A percentile compares a stretch with the other conserved stretches of the same genome.
phyloP scores from a whole-genome alignment of 2,329 filamentous ascomycete species.

The Orbilia brochopaga region DNA sequence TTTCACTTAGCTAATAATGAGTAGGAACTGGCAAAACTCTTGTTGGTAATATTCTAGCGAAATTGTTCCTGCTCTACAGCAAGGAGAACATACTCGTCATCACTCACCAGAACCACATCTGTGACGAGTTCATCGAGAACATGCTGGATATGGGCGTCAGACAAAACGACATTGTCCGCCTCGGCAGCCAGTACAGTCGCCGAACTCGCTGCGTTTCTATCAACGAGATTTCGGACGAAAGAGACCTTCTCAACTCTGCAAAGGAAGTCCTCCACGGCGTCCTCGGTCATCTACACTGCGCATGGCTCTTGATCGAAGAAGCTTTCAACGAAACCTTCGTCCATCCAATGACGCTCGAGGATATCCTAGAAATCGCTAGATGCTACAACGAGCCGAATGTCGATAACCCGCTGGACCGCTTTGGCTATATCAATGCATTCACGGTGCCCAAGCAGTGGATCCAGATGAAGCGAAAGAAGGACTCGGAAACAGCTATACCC shows the following conservation, averaged over 20 bases:
- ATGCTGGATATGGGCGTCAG: constrained; percentile 67
- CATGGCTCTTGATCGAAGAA: constrained; percentile 24
- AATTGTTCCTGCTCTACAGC: constrained; percentile 63
- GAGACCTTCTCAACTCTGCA: constrained; percentile 19
- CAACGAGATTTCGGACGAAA: constrained; percentile 37
- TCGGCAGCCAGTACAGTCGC: constrained; percentile 68
- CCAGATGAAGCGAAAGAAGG: constrained; percentile 10
- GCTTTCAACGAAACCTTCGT: constrained; percentile 57
- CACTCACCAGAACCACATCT: constrained; percentile 72
- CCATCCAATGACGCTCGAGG: constrained; percentile 64
- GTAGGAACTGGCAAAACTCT: constrained; percentile 74
- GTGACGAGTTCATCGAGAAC: constrained; percentile 71
- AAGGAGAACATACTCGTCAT: constrained; percentile 67
- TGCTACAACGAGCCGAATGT: constrained; percentile 63
- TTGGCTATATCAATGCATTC: constrained; percentile 31
- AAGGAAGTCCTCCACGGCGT: constrained; percentile 13
- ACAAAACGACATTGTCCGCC: constrained; percentile 63
- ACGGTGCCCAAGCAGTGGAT: constrained; percentile 18
- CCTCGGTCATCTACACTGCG: constrained; percentile 3
- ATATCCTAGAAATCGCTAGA: constrained; percentile 63
- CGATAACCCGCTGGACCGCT: constrained; percentile 46
- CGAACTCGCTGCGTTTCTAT: constrained; percentile 55
- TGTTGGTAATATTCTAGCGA: constrained; percentile 69
- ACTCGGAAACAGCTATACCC: constrained; percentile 62
- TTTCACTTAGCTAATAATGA: background rate